phyloP scores from a whole-genome alignment of 148 eudicot genomes.

The Linanthus parryae region DNA sequence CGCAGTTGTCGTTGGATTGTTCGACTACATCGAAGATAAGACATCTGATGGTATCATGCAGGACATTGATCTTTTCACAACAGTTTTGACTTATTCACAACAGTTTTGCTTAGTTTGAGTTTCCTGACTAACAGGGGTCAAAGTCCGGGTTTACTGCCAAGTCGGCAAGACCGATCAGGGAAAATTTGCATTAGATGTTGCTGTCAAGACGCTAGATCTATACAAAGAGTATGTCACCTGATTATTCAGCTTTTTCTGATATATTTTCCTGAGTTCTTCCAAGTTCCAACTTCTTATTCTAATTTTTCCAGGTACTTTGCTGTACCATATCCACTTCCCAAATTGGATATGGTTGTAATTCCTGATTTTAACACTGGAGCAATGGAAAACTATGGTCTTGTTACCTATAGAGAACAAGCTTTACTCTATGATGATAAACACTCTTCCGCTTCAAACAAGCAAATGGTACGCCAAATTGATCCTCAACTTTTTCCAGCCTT shows the following conservation, averaged over 20 bases:
- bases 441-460: constrained; percentile 95
- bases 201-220: constrained; percentile 85
- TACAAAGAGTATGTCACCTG: constrained; percentile 51
- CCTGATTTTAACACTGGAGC: constrained; percentile 99
- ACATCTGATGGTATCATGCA: constrained; percentile 68
- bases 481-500: too few relatives aligned
- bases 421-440: constrained; percentile 88
- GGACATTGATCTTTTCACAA: background rate
- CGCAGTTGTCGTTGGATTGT: constrained; percentile 83
- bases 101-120: too few relatives aligned
- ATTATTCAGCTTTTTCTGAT: background rate
- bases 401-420: constrained; percentile 91
- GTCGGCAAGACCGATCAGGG: constrained; percentile 89
- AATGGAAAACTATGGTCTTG: constrained; percentile 97
- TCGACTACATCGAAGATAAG: constrained; percentile 82
- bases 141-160: constrained; percentile 85
- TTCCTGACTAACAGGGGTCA: constrained; percentile 41
- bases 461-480: too few relatives aligned
- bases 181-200: constrained; percentile 85
- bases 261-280: background rate
- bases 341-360: constrained; percentile 92
- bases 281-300: too few relatives aligned
- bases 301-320: constrained; percentile 95
- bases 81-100: background rate
- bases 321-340: constrained; percentile 82